Percentiles rank a stretch among this genome's conserved stretches.
Conservation (phyloP, 352 stramenopile genomes). For the Globisporangium recalcitrans region DNA sequence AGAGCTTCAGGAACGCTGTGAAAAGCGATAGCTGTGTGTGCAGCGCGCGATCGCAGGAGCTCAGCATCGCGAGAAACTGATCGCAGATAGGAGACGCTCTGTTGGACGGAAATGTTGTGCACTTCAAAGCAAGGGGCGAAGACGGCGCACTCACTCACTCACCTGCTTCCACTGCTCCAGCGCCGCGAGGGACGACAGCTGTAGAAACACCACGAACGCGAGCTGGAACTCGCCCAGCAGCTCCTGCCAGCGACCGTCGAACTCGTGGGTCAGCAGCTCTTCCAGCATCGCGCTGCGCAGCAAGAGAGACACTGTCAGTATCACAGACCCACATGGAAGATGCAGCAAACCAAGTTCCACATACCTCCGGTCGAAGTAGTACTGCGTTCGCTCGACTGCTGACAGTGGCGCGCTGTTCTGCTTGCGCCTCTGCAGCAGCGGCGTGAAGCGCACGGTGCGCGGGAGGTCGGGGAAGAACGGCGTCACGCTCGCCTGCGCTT, state of each 20-base stretch:
- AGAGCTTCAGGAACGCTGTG: conserved; percentile 47
- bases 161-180: conserved; percentile 93
- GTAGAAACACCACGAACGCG: conserved; percentile 91
- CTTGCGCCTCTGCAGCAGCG: conserved; percentile 34
- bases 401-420: conserved; percentile 27
- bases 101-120: not conserved
- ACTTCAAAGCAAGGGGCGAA: not conserved
- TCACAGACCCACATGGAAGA: no score
- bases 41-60: conserved; percentile 54
- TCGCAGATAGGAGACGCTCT: not conserved
- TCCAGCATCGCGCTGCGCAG: conserved; percentile 37
- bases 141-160: not conserved
- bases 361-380: conserved; percentile 77
- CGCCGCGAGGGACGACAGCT: conserved; percentile 89
- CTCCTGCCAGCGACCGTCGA: conserved; percentile 53
- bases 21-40: conserved; percentile 40
- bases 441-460: conserved; percentile 68
- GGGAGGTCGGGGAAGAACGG: conserved; percentile 74
- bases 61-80: conserved; percentile 58
- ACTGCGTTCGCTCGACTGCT: conserved; percentile 52
- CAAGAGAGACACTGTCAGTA: conserved; percentile 2
- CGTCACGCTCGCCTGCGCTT: conserved; percentile 23
- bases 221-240: conserved; percentile 92
- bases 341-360: not conserved
- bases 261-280: conserved; percentile 35